Conservation (phyloP, 2,329 filamentous ascomycete species). For the Fusarium azukiicola region DNA sequence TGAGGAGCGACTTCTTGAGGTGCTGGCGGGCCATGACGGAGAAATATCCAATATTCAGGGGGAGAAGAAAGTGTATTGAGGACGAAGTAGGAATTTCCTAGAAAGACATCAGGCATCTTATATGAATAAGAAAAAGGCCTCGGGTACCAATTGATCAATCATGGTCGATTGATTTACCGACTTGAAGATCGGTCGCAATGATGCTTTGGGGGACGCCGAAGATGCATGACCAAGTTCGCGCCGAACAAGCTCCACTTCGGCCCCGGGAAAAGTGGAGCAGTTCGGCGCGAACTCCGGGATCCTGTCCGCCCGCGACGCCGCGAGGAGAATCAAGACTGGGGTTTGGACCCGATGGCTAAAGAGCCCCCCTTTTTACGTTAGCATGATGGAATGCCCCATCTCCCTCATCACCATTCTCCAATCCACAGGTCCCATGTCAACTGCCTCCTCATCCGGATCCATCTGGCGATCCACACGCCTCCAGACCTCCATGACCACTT, state of each 20-base stretch:
- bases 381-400: not conserved
- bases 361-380: not conserved
- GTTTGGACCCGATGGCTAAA: not conserved
- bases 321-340: not conserved
- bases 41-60: not conserved
- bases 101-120: not conserved
- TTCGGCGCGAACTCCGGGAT: not conserved
- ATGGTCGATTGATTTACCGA: not conserved
- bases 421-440: not conserved
- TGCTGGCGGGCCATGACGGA: not conserved
- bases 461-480: not conserved
- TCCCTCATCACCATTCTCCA: not conserved
- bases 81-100: not conserved
- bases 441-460: not conserved
- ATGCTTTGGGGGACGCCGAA: too few species aligned
- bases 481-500: conserved; percentile 1
- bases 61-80: not conserved
- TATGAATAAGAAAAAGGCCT: not conserved
- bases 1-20: not conserved
- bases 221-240: not conserved
- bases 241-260: not conserved
- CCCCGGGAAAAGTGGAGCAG: not conserved
- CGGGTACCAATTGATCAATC: not conserved
- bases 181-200: not conserved
- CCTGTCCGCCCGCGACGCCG: not conserved